Evolutionary conservation across 176 grass and related monocot genomes (phyloP).

Genomic region (Paspalum vaginatum): DNA sequence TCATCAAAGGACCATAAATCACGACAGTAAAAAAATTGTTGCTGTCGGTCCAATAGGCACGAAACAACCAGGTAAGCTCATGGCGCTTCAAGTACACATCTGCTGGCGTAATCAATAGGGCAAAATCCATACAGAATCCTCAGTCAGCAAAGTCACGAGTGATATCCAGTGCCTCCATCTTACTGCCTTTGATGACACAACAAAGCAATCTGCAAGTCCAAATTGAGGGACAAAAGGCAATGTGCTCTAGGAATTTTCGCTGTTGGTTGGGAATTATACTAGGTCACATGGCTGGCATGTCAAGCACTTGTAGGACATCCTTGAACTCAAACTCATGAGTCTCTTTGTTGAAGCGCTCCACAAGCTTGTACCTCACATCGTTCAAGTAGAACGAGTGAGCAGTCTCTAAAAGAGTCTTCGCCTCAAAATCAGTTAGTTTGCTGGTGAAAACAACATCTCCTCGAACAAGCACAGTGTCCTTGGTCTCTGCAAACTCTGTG

Average conservation of each 20-base stretch:
- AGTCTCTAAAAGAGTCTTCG: conserved; percentile 74
- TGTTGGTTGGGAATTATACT: neutral
- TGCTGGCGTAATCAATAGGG: neutral
- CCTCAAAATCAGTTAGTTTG: conserved; percentile 81
- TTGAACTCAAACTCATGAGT: conserved; percentile 86
- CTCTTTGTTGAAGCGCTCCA: conserved; percentile 91
- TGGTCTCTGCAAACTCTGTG: conserved; percentile 78
- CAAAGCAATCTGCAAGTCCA: neutral
- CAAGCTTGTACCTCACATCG: conserved; percentile 74
- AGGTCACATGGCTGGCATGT: conserved; percentile 80
- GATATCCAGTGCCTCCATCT: neutral
- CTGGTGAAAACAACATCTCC: conserved; percentile 95
- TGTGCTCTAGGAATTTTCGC: neutral
- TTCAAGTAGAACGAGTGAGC: conserved; percentile 93
- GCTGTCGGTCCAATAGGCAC: too few relatives aligned
- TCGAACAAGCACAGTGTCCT: conserved; percentile 77
- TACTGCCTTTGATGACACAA: neutral
- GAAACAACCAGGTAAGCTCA: neutral
- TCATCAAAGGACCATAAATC: conserved; percentile 1
- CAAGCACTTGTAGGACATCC: conserved; percentile 78
- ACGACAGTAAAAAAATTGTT: neutral
- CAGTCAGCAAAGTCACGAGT: neutral
- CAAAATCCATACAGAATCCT: neutral
- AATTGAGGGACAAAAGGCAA: neutral
- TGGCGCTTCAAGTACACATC: neutral